These are phyloP conservation scores for Naegleria lovaniensis DNA, from an alignment of 208 protist species.

Conservation along the genomic window DNA sequence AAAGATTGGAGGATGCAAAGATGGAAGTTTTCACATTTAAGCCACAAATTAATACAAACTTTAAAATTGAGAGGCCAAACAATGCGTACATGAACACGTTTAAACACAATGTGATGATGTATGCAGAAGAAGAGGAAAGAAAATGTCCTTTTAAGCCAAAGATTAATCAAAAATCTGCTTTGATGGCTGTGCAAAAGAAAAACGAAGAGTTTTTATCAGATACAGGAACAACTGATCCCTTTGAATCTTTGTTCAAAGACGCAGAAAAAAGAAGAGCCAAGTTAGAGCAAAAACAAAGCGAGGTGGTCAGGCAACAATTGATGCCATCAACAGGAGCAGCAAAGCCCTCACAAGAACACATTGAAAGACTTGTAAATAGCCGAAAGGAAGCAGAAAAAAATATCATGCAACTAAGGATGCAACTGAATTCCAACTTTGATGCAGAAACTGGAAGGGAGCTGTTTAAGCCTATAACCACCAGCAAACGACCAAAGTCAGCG, in stretches of 20 bases:
- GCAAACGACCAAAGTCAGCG: neutral
- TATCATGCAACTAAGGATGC: neutral
- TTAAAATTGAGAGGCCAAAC: neutral
- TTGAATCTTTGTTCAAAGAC: neutral
- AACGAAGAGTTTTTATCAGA: neutral
- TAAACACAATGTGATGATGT: neutral
- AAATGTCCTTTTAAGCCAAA: neutral
- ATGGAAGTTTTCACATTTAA: neutral
- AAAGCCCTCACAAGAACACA: neutral
- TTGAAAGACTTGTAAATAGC: neutral
- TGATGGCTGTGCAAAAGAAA: neutral
- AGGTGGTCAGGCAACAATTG: neutral
- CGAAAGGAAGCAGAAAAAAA: neutral
- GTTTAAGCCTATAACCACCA: neutral
- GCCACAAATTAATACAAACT: conserved; percentile 10
- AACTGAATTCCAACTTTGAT: neutral
- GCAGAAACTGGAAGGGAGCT: neutral
- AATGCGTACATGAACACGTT: neutral
- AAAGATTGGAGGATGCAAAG: neutral
- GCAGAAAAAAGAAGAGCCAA: neutral
- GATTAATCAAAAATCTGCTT: neutral
- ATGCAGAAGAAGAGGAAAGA: neutral
- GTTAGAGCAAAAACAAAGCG: neutral
- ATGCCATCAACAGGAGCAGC: neutral
- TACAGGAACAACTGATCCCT: neutral